phyloP scores from a whole-genome alignment of 441 rosid genomes.

The Monsonia emarginata region DNA sequence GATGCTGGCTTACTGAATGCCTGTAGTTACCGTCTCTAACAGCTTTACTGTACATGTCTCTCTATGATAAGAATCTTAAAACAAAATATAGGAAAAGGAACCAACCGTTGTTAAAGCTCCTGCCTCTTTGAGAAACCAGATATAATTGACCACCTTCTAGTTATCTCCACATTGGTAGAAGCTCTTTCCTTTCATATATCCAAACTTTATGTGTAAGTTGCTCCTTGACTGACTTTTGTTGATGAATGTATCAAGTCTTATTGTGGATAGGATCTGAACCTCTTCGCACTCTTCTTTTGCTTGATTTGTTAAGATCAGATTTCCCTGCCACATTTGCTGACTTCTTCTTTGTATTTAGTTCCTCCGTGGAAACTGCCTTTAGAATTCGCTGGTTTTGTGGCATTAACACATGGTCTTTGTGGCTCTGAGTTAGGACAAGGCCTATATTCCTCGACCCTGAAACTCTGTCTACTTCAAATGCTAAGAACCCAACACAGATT shows the following conservation, averaged over 20 bases:
- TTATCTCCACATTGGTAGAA: constrained; percentile 30
- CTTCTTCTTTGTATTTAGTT: constrained; percentile 28
- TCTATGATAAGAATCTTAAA: constrained; percentile 22
- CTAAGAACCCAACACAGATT: constrained; percentile 42
- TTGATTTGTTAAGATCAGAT: constrained; percentile 45
- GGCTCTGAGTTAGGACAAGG: constrained; percentile 23
- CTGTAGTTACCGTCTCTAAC: constrained; percentile 22
- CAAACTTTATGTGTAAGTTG: constrained; percentile 24
- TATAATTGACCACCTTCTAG: constrained; percentile 16
- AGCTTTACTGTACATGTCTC: constrained; percentile 39
- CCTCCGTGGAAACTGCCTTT: constrained; percentile 28
- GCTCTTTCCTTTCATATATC: constrained; percentile 23
- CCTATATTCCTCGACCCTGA: constrained; percentile 32
- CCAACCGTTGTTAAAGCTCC: constrained; percentile 25
- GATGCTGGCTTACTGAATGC: constrained; percentile 19
- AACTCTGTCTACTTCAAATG: constrained; percentile 32
- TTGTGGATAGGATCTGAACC: constrained; percentile 97
- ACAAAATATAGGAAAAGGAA: constrained; percentile 23
- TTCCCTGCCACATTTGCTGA: constrained; percentile 25
- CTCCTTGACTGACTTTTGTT: constrained; percentile 23
- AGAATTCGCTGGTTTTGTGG: constrained; percentile 30
- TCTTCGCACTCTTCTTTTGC: constrained; percentile 71
- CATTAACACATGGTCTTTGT: constrained; percentile 24
- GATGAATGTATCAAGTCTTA: constrained; percentile 34
- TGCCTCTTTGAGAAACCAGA: constrained; percentile 24